A percentile compares a stretch with the other conserved stretches of the same genome.
These are phyloP conservation scores for Pyrus betulifolia DNA, from an alignment of 306 rosid species.

Conservation along the genomic window DNA sequence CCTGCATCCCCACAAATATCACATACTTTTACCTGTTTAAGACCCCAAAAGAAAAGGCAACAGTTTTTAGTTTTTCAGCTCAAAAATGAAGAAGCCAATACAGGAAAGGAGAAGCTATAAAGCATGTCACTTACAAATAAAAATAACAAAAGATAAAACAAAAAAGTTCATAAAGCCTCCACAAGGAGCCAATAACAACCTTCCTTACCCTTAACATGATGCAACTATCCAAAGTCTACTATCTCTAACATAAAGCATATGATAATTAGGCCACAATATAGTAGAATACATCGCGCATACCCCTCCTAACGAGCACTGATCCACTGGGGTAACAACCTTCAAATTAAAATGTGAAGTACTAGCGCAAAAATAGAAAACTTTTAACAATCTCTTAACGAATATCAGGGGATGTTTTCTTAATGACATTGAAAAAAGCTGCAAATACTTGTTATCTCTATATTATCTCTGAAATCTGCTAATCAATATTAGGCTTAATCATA, in stretches of 20 bases:
- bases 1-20: slow-evolving; percentile 99
- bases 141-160: not conserved
- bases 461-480: not conserved
- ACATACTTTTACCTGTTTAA: slow-evolving; percentile 75
- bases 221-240: not conserved
- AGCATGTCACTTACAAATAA: not conserved
- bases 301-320: not conserved
- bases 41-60: slow-evolving; percentile 12
- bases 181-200: not conserved
- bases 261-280: not conserved
- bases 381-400: not conserved
- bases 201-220: not conserved
- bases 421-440: not conserved
- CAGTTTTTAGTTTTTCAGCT: not conserved
- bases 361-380: not conserved
- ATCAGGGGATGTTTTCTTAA: not conserved
- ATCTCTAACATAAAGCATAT: not conserved
- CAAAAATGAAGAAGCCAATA: not conserved
- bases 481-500: not conserved
- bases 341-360: not conserved
- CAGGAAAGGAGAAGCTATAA: not conserved
- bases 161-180: not conserved
- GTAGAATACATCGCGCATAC: not conserved
- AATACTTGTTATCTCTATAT: not conserved
- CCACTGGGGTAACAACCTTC: not conserved